Percentiles rank a stretch among this genome's conserved stretches.
Evolutionary conservation across 371 early-diverging fungal genomes (phyloP).

Genomic region (Lichtheimia ramosa): DNA sequence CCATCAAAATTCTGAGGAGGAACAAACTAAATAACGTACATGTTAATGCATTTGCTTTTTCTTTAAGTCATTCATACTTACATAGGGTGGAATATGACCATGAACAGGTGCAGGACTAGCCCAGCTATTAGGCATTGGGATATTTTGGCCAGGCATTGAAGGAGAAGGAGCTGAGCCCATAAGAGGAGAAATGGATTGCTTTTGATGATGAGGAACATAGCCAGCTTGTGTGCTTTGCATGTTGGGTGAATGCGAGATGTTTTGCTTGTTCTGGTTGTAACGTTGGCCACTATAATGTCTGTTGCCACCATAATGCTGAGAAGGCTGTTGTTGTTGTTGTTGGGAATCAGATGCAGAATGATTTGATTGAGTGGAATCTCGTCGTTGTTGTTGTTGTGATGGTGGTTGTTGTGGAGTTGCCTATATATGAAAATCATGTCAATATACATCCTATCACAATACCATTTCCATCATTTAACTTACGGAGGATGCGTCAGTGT

Average conservation of each 20-base stretch:
- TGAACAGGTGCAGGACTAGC: constrained; percentile 12
- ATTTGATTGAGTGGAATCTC: constrained; percentile 23
- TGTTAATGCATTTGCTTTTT: neutral
- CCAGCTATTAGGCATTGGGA: constrained; percentile 12
- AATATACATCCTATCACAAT: neutral
- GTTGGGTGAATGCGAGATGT: constrained; percentile 31
- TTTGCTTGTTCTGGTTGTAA: constrained; percentile 21
- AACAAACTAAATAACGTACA: constrained; percentile 20
- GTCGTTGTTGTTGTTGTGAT: constrained; percentile 15
- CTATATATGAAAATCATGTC: neutral
- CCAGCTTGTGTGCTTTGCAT: constrained; percentile 27
- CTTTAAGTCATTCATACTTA: constrained; percentile 9
- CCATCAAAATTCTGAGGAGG: constrained; percentile 26
- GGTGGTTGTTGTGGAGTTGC: constrained; percentile 1
- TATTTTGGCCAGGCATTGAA: constrained; percentile 24
- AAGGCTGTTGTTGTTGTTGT: constrained; percentile 18
- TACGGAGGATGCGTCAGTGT: constrained; percentile 31
- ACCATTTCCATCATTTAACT: neutral
- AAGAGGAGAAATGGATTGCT: constrained; percentile 34
- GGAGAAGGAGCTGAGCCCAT: constrained; percentile 34
- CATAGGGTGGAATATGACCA: constrained; percentile 22
- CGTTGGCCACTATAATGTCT: constrained; percentile 18
- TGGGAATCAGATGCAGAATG: constrained; percentile 14
- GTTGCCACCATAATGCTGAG: constrained; percentile 8
- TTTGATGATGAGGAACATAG: constrained; percentile 30